Evolutionary conservation across 257 asterid species (phyloP), one percentile per base, ranked within the genome.

Genomic region (Solanum ossicruentum): DNA sequence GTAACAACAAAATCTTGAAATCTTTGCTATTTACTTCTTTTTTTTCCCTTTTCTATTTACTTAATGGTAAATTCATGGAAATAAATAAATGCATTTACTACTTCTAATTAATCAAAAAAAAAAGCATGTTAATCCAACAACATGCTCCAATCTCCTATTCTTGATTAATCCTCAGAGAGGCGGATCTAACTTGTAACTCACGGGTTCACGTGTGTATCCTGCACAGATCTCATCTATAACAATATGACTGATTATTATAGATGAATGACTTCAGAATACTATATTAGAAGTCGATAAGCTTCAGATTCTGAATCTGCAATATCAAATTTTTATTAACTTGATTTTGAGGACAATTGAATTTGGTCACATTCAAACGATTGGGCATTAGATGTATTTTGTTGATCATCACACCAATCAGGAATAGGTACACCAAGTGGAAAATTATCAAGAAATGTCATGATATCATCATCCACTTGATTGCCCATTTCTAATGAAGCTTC

Each of bases 371-470:
- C 8, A 85, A 89, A 3, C 26, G 86, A 66, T 49, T 60, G 71
- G 8, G 69, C 85, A 20, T 63, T 69, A 1, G 55, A 9, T 8
- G 61, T 45, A 7, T 83, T 88, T 7, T 71, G 66, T 11, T 77
- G 47, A 17, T 81, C 90, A 55, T 11, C 84, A 43, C 86, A 78
- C 97, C 95, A 92, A 8, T 94, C 92, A 0, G 96, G 94, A 65
- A 89, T 86, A 6, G 92, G 91, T 7, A 88, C 93, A 0, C 91
- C 85, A 61, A 92, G n/a, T 8, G 97, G 98, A 45, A 93, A 91
- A 66, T 86, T 88, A 81, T 92, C 93, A 2, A 94, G 92, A 54
- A 94, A 91, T 83, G 89, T 88, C 88, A 90, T 69, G 51, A 94
- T 82, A 81, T 90, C 97, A 15, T 93, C 95, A 21, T 93, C 97